Evolutionary conservation across 352 stramenopile genomes (phyloP).

Genomic region (Phytophthora ohioensis): DNA sequence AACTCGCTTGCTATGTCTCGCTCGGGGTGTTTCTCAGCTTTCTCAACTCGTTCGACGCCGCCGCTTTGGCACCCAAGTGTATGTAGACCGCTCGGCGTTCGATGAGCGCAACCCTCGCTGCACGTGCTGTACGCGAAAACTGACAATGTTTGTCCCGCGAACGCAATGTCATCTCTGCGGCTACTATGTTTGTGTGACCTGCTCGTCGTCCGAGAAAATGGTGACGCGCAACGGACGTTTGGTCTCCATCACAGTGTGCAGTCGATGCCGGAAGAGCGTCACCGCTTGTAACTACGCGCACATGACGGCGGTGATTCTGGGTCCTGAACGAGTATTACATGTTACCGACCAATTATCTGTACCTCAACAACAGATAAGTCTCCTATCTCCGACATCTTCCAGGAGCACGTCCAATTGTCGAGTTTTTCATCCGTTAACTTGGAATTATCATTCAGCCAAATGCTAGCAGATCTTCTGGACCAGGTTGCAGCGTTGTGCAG

Average conservation of each 20-base stretch:
- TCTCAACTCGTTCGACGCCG: conserved; percentile 40
- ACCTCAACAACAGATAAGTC: no score
- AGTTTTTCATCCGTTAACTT: neutral
- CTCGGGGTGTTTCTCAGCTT: conserved; percentile 27
- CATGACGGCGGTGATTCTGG: conserved; percentile 25
- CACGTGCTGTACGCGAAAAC: conserved; percentile 42
- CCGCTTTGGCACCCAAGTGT: conserved; percentile 41
- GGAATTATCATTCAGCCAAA: conserved; percentile 9
- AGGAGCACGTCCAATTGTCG: no score
- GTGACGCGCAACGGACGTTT: conserved; percentile 41
- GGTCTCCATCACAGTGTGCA: conserved; percentile 35
- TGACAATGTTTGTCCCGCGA: conserved; percentile 15
- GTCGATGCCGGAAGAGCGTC: conserved; percentile 34
- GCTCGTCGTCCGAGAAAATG: conserved; percentile 33
- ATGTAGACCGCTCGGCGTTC: conserved; percentile 40
- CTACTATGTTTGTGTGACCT: conserved; percentile 41
- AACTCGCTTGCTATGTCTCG: conserved; percentile 33
- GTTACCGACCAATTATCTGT: no score
- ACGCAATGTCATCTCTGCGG: conserved; percentile 42
- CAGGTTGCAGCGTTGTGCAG: conserved; percentile 20
- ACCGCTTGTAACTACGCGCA: conserved; percentile 36
- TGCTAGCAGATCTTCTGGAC: conserved; percentile 25
- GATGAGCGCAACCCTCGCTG: conserved; percentile 37
- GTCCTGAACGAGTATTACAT: conserved; percentile 3
- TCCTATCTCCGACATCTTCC: no score